Percentiles rank a stretch among this genome's conserved stretches.
phyloP scores from a whole-genome alignment of 208 protist species.

The Acanthamoeba sp. region DNA sequence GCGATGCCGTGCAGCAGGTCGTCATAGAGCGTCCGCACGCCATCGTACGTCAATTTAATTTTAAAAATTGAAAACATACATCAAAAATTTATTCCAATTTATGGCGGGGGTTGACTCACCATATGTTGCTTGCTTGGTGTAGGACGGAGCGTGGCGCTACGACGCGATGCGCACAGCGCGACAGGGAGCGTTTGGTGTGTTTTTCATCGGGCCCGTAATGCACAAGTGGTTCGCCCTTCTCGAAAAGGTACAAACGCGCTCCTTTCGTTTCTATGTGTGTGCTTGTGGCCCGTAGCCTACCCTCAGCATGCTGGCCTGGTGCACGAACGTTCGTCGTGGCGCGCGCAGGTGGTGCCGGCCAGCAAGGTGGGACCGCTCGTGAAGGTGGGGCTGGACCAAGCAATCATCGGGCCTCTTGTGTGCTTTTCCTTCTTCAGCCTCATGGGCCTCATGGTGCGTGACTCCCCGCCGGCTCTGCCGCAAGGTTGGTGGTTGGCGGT shows the following conservation, averaged over 20 bases:
- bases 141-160: background rate
- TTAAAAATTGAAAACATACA: too few species aligned
- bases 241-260: background rate
- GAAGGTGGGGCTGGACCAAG: constrained; percentile 26
- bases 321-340: background rate
- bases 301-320: too few species aligned
- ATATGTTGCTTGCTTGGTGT: background rate
- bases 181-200: constrained; percentile 5
- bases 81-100: too few species aligned
- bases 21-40: background rate
- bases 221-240: constrained; percentile 35
- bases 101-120: background rate
- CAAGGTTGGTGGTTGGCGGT: background rate
- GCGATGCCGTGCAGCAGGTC: background rate
- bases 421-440: constrained; percentile 32
- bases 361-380: background rate
- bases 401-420: constrained; percentile 10
- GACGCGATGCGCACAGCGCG: background rate
- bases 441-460: constrained; percentile 9
- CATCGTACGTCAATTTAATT: too few species aligned
- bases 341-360: background rate
- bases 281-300: too few species aligned
- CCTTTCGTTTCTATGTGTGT: too few species aligned
- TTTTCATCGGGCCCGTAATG: constrained; percentile 18
- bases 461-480: background rate